Conservation (phyloP, 2,329 filamentous ascomycete species). For the Calonectria honghensis region DNA sequence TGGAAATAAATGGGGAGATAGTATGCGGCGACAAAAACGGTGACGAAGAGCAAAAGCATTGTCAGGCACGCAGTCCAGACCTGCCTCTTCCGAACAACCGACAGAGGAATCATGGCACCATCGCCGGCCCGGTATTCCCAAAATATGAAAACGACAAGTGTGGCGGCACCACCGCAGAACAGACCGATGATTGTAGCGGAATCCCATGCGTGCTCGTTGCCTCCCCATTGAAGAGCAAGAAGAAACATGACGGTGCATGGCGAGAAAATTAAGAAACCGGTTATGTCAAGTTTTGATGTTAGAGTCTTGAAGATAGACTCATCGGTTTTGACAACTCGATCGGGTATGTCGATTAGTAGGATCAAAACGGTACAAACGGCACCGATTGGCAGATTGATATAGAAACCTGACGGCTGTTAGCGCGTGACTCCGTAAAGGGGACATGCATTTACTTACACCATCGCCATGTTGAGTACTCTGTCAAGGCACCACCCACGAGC, state of each 20-base stretch:
- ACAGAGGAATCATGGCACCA: constrained; percentile 69
- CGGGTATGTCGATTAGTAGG: constrained; percentile 60
- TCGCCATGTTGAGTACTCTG: constrained; percentile 64
- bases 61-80: constrained; percentile 66
- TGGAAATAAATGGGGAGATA: constrained; percentile 73
- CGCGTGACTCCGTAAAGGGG: not conserved
- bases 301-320: constrained; percentile 45
- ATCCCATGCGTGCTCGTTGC: constrained; percentile 67
- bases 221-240: constrained; percentile 73
- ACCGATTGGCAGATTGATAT: constrained; percentile 68
- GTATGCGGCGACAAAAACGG: constrained; percentile 67
- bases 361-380: constrained; percentile 59
- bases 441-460: constrained; percentile 61
- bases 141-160: constrained; percentile 64
- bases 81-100: constrained; percentile 64
- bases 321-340: constrained; percentile 48
- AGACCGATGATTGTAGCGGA: constrained; percentile 66
- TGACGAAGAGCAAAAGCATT: constrained; percentile 64
- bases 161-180: constrained; percentile 64
- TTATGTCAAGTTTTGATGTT: constrained; percentile 63
- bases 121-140: constrained; percentile 67
- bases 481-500: constrained; percentile 66
- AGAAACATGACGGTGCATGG: constrained; percentile 69
- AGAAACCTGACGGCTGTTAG: constrained; percentile 61
- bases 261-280: constrained; percentile 66